Evolutionary conservation across 441 rosid genomes (phyloP), one percentile per base, ranked within the genome.

Genomic region (Pelargonium cotyledonis): DNA sequence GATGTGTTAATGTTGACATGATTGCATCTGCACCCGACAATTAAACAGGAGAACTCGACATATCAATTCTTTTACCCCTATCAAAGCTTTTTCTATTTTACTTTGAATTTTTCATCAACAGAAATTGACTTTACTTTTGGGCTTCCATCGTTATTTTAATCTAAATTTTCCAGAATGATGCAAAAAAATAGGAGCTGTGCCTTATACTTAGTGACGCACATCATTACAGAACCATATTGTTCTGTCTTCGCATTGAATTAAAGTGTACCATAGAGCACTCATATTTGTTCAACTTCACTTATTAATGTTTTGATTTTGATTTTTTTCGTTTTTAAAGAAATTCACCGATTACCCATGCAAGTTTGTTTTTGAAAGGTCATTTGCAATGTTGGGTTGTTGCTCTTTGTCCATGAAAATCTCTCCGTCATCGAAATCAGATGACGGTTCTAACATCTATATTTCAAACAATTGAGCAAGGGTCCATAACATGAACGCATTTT

Each of bases 91-190:
- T 67, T 18, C n/a, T n/a, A n/a, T n/a, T 72, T 55, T 14, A 9
- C 38, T 72, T 65, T 69, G 71, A 67, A 76, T 79, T 57, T 76
- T 76, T 74, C 79, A 67, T 74, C 65, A 61, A 63, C 18, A 19
- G 68, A 51, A 14, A 68, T 69, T 75, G 69, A 66, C 74, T 66
- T 46, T 63, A 49, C 55, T 31, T 46, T 66, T 66, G 49, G 65
- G 43, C 61, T 70, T 16, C 10, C 55, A 49, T 49, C 6, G 55
- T 49, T 15, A 49, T 49, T 49, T 49, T 11, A 53, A 60, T 68
- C 68, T 53, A 65, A 51, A 71, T 51, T 60, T 65, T 66, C 51
- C 15, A 49, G 15, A 49, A 49, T 49, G 55, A 49, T 49, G 55
- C 15, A 11, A 12, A 70, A 43, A 70, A 65, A 43, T 57, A 60